Evolutionary conservation across 2,329 filamentous ascomycete species (phyloP), one percentile per base, ranked within the genome.

Genomic region (Cordyceps sp.): DNA sequence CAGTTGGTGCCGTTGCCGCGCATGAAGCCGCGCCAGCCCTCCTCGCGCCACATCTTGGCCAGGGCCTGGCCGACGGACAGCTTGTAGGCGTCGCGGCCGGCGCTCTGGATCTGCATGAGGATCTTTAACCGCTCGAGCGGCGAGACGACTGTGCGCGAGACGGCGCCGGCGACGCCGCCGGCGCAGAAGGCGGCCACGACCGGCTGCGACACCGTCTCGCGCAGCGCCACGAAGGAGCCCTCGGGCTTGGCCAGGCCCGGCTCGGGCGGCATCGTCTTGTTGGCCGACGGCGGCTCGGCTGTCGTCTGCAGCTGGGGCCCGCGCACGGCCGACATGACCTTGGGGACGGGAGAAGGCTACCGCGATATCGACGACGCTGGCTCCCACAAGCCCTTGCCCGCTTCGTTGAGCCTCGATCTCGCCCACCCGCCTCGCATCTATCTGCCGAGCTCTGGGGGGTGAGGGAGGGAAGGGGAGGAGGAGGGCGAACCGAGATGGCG

Each of bases 11-110:
- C 90, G 53, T 98, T 98, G 32, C 90, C 90, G 42, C 85, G 75
- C 86, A 98, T 93, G 57, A 96, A 93, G 0, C 90, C 90, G 53
- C 75, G 76, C 84, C 86, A 96, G 33, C 90, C 90, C 57, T 98
- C 90, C 52, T 98, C 90, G 45, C 66, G 76, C 77, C 88, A 93
- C 79, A 98, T 98, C 58, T 98, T 98, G 26, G 62, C 69, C 40
- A 98, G 63, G 4, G 84, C 90, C 57, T 92, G 83, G 44, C 76
- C 73, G 36, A 96, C 83, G 13, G 85, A 90, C 54, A 94, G 64
- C 53, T 90, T 88, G 59, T 98, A 98, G 49, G 93, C 88, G 45
- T 83, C 80, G 47, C 85, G 75, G 14, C 86, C 88, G 31, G 69
- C 80, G 49, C 81, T 92, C 60, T 98, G 90, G 19, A 98, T 70